A percentile compares a stretch with the other conserved stretches of the same genome.
These are phyloP conservation scores for Hydnum rufescens DNA, from an alignment of 768 basidiomycete genomes.

Conservation along the genomic window DNA sequence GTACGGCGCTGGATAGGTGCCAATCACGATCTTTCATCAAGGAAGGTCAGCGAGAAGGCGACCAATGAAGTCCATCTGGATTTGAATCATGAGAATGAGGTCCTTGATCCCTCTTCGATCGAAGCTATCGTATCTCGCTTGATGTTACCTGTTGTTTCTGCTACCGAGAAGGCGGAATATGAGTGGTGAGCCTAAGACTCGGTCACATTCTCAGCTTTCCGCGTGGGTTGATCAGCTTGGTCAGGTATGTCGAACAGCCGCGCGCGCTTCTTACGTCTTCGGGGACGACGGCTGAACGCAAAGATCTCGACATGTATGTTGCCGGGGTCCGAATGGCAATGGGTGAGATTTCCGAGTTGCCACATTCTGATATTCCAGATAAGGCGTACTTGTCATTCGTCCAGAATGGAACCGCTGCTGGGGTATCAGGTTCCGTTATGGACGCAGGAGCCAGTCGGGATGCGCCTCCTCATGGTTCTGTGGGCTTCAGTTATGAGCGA, in stretches of 20 bases:
- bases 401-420: constrained; percentile 12
- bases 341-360: constrained; percentile 15
- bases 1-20: constrained; percentile 61
- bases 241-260: constrained; percentile 56
- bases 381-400: constrained; percentile 12
- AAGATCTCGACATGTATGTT: constrained; percentile 38
- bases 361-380: constrained; percentile 6
- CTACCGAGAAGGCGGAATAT: constrained; percentile 50
- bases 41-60: constrained; percentile 19
- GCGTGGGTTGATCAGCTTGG: background rate
- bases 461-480: constrained; percentile 19
- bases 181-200: constrained; percentile 29
- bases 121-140: constrained; percentile 36
- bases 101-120: constrained; percentile 24
- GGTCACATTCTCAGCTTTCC: background rate
- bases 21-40: constrained; percentile 23
- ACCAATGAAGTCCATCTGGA: constrained; percentile 21
- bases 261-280: constrained; percentile 42
- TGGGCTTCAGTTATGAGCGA: constrained; percentile 26
- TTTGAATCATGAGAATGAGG: constrained; percentile 14
- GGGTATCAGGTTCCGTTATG: constrained; percentile 26
- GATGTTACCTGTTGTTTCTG: constrained; percentile 42
- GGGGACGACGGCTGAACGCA: constrained; percentile 31
- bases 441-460: constrained; percentile 22
- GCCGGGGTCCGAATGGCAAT: constrained; percentile 30